Percentiles rank a stretch among this genome's conserved stretches.
Conservation (phyloP, 805 yeast species). For the Metschnikowia hibisci region DNA sequence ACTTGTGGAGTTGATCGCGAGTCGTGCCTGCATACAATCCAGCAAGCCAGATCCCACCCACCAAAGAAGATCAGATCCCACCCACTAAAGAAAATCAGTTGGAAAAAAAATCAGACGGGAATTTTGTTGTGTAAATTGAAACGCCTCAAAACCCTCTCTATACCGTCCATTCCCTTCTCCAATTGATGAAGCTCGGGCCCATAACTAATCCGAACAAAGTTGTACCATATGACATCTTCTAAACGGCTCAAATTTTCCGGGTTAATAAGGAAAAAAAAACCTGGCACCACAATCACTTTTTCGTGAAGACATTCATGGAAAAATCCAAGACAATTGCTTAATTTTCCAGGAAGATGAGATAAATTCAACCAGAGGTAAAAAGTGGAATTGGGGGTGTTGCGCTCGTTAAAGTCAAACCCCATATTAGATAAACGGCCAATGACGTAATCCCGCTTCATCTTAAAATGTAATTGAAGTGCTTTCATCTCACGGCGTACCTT, state of each 20-base stretch:
- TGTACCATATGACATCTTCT: constrained; percentile 57
- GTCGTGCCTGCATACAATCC: no score
- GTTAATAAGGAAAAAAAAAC: constrained; percentile 57
- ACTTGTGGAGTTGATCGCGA: no score
- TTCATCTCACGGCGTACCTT: constrained; percentile 50
- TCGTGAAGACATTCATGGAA: constrained; percentile 62
- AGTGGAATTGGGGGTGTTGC: constrained; percentile 51
- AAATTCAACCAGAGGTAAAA: constrained; percentile 59
- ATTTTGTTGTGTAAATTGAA: no score
- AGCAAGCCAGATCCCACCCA: no score
- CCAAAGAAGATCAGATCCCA: no score
- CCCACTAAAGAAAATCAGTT: no score
- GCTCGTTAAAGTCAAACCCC: constrained; percentile 48
- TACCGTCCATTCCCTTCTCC: constrained; percentile 57
- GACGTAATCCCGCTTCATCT: constrained; percentile 54
- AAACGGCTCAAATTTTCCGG: constrained; percentile 46
- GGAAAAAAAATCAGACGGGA: no score
- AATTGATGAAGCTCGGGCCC: constrained; percentile 54
- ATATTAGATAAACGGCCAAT: constrained; percentile 44
- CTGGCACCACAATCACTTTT: constrained; percentile 58
- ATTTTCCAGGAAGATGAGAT: constrained; percentile 51
- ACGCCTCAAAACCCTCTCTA: constrained; percentile 44
- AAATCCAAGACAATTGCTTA: constrained; percentile 55
- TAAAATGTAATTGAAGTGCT: constrained; percentile 55
- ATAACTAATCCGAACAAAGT: constrained; percentile 54